phyloP scores from a whole-genome alignment of 345 rosid species.

The Turnera subulata region DNA sequence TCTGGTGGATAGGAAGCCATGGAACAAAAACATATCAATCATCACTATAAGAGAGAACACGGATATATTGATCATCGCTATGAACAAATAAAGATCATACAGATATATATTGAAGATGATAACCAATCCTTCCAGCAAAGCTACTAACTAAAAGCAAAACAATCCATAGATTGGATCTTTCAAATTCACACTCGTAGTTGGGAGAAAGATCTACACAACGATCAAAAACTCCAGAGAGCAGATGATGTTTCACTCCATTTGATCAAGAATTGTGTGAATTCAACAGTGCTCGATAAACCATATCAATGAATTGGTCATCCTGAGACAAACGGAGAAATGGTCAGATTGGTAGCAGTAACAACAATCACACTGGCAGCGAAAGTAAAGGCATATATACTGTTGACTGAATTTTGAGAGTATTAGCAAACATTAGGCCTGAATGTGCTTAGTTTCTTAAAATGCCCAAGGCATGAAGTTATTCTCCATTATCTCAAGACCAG shows the following conservation, averaged over 20 bases:
- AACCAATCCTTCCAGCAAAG: too few relatives aligned
- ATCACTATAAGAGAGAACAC: too few relatives aligned
- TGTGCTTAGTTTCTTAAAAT: too few relatives aligned
- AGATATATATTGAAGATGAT: neutral
- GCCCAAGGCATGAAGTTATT: too few relatives aligned
- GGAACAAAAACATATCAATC: neutral
- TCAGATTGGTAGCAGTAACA: constrained; percentile 11
- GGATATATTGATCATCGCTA: neutral
- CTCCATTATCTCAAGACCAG: neutral
- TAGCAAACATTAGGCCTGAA: too few relatives aligned
- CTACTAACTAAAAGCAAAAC: neutral
- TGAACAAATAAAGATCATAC: neutral
- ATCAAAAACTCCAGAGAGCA: constrained; percentile 20
- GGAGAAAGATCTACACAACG: constrained; percentile 13
- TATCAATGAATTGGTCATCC: constrained; percentile 80
- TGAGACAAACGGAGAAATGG: constrained; percentile 18
- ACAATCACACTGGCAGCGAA: neutral
- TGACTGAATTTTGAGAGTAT: too few relatives aligned
- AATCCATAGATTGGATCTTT: constrained; percentile 30
- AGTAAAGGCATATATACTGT: too few relatives aligned
- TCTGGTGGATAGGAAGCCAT: too few relatives aligned
- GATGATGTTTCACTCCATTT: constrained; percentile 7
- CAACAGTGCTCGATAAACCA: constrained; percentile 63
- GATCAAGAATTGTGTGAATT: constrained; percentile 58
- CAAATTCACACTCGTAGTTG: constrained; percentile 9